Evolutionary conservation across 164 flowering plant genomes (phyloP).

Genomic region (Magnolia officinalis): DNA sequence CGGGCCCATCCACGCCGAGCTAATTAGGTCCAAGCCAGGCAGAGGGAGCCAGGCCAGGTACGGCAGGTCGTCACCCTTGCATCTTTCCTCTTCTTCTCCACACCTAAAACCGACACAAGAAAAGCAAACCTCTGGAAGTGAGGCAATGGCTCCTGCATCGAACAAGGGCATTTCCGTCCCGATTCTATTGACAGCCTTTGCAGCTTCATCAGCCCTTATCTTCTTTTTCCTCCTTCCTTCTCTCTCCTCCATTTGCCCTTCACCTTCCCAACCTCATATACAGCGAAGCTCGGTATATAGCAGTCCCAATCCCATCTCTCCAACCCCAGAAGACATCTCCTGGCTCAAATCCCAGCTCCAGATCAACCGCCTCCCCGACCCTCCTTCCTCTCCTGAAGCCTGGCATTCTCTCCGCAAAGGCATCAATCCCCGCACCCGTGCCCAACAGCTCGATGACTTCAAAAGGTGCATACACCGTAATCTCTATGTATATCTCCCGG

Average conservation of each 20-base stretch:
- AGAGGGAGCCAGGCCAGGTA: too few relatives aligned
- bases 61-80: neutral
- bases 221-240: constrained; percentile 62
- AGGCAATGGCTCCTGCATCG: neutral
- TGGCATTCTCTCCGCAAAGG: constrained; percentile 73
- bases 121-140: too few relatives aligned
- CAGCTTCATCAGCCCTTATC: constrained; percentile 21
- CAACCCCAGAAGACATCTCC: constrained; percentile 56
- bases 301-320: constrained; percentile 16
- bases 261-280: neutral
- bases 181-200: neutral
- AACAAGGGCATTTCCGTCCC: neutral
- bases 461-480: constrained; percentile 27
- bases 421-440: constrained; percentile 85
- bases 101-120: neutral
- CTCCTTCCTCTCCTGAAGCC: constrained; percentile 27
- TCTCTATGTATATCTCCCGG: neutral
- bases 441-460: constrained; percentile 81
- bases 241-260: constrained; percentile 25
- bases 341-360: constrained; percentile 73
- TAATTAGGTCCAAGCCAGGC: too few relatives aligned
- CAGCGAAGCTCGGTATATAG: neutral
- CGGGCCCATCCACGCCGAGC: too few relatives aligned
- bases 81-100: neutral
- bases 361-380: constrained; percentile 60